These are phyloP conservation scores for Entomortierella beljakovae DNA, from an alignment of 192 early-diverging fungal genomes.

Conservation along the genomic window DNA sequence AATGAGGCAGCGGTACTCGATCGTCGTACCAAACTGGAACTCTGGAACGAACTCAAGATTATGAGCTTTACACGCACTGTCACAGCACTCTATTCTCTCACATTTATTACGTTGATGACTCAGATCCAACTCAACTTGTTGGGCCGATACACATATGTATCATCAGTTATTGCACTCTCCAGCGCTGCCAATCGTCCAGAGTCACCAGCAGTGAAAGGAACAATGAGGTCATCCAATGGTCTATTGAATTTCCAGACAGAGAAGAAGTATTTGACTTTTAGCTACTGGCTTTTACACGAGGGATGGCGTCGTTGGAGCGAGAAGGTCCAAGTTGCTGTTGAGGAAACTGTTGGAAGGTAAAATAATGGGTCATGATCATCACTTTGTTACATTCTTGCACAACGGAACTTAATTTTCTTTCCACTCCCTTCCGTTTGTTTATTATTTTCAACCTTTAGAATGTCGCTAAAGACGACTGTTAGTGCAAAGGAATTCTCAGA, in stretches of 20 bases:
- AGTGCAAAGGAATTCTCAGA: constrained; percentile 69
- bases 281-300: constrained; percentile 91
- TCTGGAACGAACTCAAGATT: constrained; percentile 94
- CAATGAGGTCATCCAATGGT: no score
- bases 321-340: constrained; percentile 74
- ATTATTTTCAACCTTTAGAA: no score
- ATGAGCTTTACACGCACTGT: constrained; percentile 90
- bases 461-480: constrained; percentile 73
- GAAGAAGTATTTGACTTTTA: constrained; percentile 88
- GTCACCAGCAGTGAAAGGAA: constrained; percentile 27
- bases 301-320: constrained; percentile 83
- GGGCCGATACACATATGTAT: constrained; percentile 90
- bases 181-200: constrained; percentile 58
- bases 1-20: constrained; percentile 28
- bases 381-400: background rate
- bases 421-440: no score
- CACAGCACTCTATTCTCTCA: constrained; percentile 86
- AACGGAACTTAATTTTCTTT: background rate
- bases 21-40: constrained; percentile 70
- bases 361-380: no score
- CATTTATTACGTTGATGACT: constrained; percentile 87
- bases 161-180: constrained; percentile 71
- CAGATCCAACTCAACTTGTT: constrained; percentile 91
- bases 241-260: constrained; percentile 69
- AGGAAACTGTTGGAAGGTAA: constrained; percentile 71